These are phyloP conservation scores for Ophiostoma montium DNA, from an alignment of 2,329 filamentous ascomycete genomes.

Conservation along the genomic window DNA sequence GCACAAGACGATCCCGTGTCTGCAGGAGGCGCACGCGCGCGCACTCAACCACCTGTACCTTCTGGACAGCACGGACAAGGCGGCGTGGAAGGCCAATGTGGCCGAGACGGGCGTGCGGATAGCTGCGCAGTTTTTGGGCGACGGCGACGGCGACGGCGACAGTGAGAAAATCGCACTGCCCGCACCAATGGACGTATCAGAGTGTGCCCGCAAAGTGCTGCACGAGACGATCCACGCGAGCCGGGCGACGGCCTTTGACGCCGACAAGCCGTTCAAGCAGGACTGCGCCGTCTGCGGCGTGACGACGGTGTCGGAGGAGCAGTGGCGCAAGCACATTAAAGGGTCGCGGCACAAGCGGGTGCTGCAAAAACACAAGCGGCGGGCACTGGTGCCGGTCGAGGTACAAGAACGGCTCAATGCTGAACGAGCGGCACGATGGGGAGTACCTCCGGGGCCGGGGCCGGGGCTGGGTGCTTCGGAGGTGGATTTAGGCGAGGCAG, in stretches of 20 bases:
- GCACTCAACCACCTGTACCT: constrained; percentile 53
- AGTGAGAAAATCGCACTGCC: no score
- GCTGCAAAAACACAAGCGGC: constrained; percentile 17
- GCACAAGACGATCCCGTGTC: constrained; percentile 59
- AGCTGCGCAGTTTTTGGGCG: constrained; percentile 47
- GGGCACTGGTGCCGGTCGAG: constrained; percentile 16
- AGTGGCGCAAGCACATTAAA: constrained; percentile 32
- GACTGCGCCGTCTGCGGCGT: constrained; percentile 63
- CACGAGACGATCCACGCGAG: constrained; percentile 29
- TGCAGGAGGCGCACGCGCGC: constrained; percentile 39
- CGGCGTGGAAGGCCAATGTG: constrained; percentile 49
- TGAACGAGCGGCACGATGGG: not conserved
- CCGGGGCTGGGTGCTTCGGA: no score
- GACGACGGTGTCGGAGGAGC: constrained; percentile 40
- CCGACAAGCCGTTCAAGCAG: constrained; percentile 32
- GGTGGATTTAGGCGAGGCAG: no score
- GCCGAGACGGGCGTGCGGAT: constrained; percentile 49
- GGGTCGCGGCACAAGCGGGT: constrained; percentile 25
- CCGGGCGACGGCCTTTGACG: constrained; percentile 22
- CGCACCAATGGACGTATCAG: constrained; percentile 32
- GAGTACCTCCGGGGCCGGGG: not conserved
- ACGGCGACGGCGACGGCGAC: no score
- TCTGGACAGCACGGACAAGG: constrained; percentile 62
- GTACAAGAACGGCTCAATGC: not conserved
- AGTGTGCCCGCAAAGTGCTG: constrained; percentile 39